phyloP scores from a whole-genome alignment of 2,329 filamentous ascomycete genomes.

The Colletotrichum gloeosporioides region DNA sequence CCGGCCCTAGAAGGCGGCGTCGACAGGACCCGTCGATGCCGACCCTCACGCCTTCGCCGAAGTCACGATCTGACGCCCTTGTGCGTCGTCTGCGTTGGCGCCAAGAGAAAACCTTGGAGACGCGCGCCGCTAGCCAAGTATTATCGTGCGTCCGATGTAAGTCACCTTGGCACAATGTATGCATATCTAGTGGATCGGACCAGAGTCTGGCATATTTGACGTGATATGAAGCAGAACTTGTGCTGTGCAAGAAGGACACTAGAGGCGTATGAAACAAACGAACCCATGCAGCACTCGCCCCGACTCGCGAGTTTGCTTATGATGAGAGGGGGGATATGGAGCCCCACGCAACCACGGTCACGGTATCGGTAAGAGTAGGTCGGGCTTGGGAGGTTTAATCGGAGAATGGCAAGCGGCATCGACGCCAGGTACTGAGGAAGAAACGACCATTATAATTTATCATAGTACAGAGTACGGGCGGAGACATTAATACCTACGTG shows the following conservation, averaged over 20 bases:
- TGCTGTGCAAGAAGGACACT: background rate
- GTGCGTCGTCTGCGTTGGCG: background rate
- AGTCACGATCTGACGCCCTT: background rate
- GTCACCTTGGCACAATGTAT: background rate
- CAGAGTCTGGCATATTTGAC: background rate
- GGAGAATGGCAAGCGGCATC: background rate
- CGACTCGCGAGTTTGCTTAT: too few relatives aligned
- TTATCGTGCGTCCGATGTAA: background rate
- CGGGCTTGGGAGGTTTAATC: too few relatives aligned
- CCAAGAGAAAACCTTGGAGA: background rate
- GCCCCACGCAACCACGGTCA: background rate
- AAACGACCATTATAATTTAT: background rate
- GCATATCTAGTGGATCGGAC: background rate
- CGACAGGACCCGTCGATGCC: background rate
- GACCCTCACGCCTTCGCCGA: background rate
- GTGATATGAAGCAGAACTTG: background rate
- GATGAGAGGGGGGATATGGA: too few relatives aligned
- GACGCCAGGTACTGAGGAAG: background rate
- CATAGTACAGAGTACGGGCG: background rate
- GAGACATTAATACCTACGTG: background rate
- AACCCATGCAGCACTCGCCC: background rate
- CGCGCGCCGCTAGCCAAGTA: background rate
- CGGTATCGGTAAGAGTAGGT: background rate
- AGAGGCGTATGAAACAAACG: background rate
- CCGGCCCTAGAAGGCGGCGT: background rate